These are phyloP conservation scores for Umbelopsis ramanniana DNA, from an alignment of 192 early-diverging fungal species.

Conservation along the genomic window DNA sequence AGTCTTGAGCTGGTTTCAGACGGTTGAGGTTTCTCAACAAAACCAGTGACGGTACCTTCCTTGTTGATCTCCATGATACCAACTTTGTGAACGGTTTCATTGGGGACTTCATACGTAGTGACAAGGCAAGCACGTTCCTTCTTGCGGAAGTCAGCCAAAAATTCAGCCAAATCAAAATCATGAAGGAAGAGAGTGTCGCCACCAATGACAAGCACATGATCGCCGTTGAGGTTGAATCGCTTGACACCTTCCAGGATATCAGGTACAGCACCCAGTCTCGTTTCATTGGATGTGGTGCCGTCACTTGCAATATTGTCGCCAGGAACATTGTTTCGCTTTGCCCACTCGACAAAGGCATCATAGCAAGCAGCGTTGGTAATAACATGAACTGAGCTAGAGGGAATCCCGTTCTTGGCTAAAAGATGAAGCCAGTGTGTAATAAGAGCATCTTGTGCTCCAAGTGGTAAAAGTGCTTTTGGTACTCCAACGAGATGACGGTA, in stretches of 20 bases:
- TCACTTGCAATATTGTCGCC: conserved; percentile 52
- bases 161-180: conserved; percentile 52
- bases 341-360: conserved; percentile 51
- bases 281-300: conserved; percentile 51
- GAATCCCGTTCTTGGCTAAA: conserved; percentile 22
- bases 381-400: conserved; percentile 33
- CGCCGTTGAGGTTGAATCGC: conserved; percentile 28
- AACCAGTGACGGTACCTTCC: conserved; percentile 41
- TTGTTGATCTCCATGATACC: conserved; percentile 54
- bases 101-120: conserved; percentile 47
- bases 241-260: conserved; percentile 53
- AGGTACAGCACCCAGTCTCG: conserved; percentile 58
- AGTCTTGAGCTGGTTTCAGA: conserved; percentile 44
- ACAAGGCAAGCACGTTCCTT: conserved; percentile 45
- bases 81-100: conserved; percentile 52
- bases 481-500: conserved; percentile 48
- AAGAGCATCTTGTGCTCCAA: conserved; percentile 46
- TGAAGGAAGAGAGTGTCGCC: conserved; percentile 64
- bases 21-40: conserved; percentile 62
- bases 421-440: conserved; percentile 50
- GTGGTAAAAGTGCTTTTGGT: conserved; percentile 54
- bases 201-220: conserved; percentile 55
- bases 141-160: conserved; percentile 32
- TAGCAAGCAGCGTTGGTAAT: conserved; percentile 55
- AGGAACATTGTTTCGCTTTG: conserved; percentile 37